Conservation (phyloP, 257 asterid genomes). For the Ballota nigra region DNA sequence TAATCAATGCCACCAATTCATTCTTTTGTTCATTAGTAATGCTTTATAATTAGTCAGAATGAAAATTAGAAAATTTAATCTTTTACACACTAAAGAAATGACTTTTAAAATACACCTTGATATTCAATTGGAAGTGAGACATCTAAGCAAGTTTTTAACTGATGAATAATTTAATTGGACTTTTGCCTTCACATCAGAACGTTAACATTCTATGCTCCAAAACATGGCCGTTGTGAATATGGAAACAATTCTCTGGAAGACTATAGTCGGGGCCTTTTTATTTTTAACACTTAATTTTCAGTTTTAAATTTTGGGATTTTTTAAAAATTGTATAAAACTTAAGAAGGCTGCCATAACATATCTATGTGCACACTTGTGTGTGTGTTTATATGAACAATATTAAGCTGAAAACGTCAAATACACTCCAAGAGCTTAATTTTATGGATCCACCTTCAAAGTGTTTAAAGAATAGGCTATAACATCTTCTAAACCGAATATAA, state of each 20-base stretch:
- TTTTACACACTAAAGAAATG: not conserved
- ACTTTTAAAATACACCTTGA: not conserved
- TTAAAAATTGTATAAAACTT: not conserved
- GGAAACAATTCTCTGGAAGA: not conserved
- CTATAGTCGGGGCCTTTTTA: not conserved
- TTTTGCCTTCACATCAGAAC: not conserved
- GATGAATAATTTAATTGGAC: not conserved
- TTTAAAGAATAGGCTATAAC: not conserved
- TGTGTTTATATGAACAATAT: not conserved
- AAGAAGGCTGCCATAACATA: not conserved
- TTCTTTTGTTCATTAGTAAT: not conserved
- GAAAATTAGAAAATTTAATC: not conserved
- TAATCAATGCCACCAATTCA: not conserved
- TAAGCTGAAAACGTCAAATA: not conserved
- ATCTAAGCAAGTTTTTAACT: not conserved
- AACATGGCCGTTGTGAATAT: not conserved
- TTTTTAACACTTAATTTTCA: not conserved
- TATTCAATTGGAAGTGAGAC: not conserved
- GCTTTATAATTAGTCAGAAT: not conserved
- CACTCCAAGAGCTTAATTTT: conserved; percentile 1
- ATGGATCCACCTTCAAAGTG: not conserved
- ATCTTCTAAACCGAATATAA: not conserved
- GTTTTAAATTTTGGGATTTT: not conserved
- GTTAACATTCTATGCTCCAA: not conserved
- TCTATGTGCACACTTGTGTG: not conserved